Conservation (phyloP, 1,139 yeast genomes). For the Hemisphaericaspora subhashii region DNA sequence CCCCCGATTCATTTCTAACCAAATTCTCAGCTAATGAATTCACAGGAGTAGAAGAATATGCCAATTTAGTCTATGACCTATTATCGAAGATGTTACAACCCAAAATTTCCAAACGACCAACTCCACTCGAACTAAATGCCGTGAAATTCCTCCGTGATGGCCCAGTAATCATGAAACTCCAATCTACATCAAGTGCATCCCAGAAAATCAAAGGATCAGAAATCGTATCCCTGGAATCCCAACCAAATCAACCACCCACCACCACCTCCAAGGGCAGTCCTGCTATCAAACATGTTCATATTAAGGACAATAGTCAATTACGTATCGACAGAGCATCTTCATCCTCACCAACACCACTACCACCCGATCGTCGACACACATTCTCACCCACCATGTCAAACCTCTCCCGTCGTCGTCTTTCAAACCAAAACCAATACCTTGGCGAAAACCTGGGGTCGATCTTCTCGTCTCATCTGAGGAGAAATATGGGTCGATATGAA, state of each 20-base stretch:
- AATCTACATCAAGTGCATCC: background rate
- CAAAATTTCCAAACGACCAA: slow-evolving; percentile 71
- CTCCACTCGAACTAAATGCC: slow-evolving; percentile 82
- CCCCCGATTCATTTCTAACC: slow-evolving; percentile 63
- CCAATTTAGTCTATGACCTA: slow-evolving; percentile 57
- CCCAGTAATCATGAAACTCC: slow-evolving; percentile 27
- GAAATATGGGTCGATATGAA: slow-evolving; percentile 35
- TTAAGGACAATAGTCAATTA: background rate
- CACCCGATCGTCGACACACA: background rate
- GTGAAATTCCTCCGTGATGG: slow-evolving; percentile 78
- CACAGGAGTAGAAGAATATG: slow-evolving; percentile 33
- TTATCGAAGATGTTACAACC: slow-evolving; percentile 62
- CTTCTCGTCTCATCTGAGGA: slow-evolving; percentile 6
- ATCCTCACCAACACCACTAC: background rate
- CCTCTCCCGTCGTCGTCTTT: slow-evolving; percentile 17
- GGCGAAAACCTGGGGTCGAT: slow-evolving; percentile 4
- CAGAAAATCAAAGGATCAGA: slow-evolving; percentile 1
- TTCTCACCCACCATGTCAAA: background rate
- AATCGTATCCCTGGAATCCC: background rate
- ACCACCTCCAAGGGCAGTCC: background rate
- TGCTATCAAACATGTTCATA: background rate
- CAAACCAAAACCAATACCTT: slow-evolving; percentile 18
- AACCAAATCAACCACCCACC: background rate
- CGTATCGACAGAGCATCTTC: background rate
- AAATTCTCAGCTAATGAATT: slow-evolving; percentile 36